phyloP scores from a whole-genome alignment of 2,329 filamentous ascomycete genomes.

The Rachicladosporium sp. region DNA sequence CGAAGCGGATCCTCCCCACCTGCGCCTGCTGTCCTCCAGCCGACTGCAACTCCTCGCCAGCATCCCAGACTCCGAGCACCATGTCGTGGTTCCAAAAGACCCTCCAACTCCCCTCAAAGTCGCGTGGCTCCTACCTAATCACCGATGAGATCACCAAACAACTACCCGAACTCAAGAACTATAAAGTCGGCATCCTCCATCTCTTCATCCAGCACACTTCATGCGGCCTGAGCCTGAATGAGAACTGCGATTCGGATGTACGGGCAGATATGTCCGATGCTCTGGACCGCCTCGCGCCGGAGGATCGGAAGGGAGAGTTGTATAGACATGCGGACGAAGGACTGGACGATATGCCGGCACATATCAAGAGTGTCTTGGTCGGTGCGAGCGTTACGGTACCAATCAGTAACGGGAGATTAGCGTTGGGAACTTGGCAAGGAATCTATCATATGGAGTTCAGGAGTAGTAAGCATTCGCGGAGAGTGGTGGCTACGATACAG shows the following conservation, averaged over 20 bases:
- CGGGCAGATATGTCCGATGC: constrained; percentile 87
- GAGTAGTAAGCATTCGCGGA: constrained; percentile 59
- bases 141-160: constrained; percentile 60
- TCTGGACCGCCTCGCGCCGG: constrained; percentile 77
- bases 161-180: constrained; percentile 67
- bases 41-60: constrained; percentile 16
- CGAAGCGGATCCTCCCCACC: constrained; percentile 14
- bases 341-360: constrained; percentile 89
- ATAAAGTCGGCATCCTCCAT: constrained; percentile 77
- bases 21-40: constrained; percentile 23
- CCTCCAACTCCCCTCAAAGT: constrained; percentile 62
- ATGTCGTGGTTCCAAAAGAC: constrained; percentile 73
- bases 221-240: constrained; percentile 81
- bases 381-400: constrained; percentile 85
- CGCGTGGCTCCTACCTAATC: constrained; percentile 79
- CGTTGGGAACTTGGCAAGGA: constrained; percentile 65
- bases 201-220: constrained; percentile 93
- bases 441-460: constrained; percentile 95
- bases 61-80: constrained; percentile 10
- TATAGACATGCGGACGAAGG: constrained; percentile 87
- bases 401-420: constrained; percentile 72
- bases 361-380: constrained; percentile 83
- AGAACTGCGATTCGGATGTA: constrained; percentile 84
- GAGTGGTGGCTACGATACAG: constrained; percentile 86
- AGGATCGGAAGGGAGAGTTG: constrained; percentile 52